Conservation (phyloP, 2,329 filamentous ascomycete genomes). For the Dryadomyces quercivorus region DNA sequence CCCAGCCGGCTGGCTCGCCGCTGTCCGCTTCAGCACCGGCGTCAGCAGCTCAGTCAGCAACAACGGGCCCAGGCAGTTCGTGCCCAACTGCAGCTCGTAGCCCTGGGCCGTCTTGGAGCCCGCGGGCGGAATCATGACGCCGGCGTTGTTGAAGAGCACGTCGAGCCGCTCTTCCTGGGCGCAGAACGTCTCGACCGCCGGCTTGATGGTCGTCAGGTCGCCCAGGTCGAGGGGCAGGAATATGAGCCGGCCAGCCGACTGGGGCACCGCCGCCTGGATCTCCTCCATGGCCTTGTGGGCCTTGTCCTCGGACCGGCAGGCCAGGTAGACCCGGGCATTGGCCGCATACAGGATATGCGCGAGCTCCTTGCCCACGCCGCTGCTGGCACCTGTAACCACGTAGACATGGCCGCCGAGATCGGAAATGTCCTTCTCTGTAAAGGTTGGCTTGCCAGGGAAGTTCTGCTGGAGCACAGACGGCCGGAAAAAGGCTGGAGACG, state of each 20-base stretch:
- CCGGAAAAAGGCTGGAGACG: background rate
- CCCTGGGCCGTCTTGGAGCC: slow-evolving; percentile 18
- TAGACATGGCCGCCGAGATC: slow-evolving; percentile 11
- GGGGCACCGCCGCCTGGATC: slow-evolving; percentile 21
- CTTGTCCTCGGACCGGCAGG: slow-evolving; percentile 27
- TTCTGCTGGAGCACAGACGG: background rate
- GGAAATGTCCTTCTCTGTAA: background rate
- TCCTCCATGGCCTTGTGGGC: slow-evolving; percentile 25
- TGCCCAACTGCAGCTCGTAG: slow-evolving; percentile 14
- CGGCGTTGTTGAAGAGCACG: slow-evolving; percentile 26
- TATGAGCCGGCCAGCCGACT: slow-evolving; percentile 20
- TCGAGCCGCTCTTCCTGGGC: slow-evolving; percentile 19
- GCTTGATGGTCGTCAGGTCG: slow-evolving; percentile 18
- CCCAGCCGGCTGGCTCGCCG: background rate
- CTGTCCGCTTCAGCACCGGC: slow-evolving; percentile 12
- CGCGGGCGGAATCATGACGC: slow-evolving; percentile 19
- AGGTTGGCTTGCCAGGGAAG: background rate
- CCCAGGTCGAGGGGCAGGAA: slow-evolving; percentile 28
- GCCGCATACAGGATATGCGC: slow-evolving; percentile 35
- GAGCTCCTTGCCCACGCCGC: slow-evolving; percentile 32
- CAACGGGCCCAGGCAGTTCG: slow-evolving; percentile 15
- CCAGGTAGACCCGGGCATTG: slow-evolving; percentile 38
- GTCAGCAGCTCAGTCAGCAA: slow-evolving; percentile 15
- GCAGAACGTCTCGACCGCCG: slow-evolving; percentile 18
- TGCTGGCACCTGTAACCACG: slow-evolving; percentile 31